phyloP scores from a whole-genome alignment of 768 basidiomycete genomes.

The Aureoboletus auriporus region DNA sequence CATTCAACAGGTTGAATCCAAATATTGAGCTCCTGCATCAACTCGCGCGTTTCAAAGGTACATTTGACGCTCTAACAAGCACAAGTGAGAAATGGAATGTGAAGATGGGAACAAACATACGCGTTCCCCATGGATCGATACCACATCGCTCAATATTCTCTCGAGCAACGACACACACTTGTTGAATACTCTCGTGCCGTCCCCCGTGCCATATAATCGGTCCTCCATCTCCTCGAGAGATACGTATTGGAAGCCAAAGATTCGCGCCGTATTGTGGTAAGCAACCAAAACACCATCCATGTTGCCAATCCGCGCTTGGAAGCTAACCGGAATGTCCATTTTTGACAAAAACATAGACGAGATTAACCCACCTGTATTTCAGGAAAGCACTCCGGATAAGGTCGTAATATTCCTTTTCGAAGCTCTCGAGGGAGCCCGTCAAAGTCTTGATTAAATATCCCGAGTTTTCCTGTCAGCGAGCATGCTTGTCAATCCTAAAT shows the following conservation, averaged over 20 bases:
- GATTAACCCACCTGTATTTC: slow-evolving; percentile 70
- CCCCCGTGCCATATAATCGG: slow-evolving; percentile 57
- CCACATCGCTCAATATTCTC: slow-evolving; percentile 53
- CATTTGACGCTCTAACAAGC: slow-evolving; percentile 48
- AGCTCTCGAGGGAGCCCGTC: slow-evolving; percentile 68
- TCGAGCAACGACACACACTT: slow-evolving; percentile 74
- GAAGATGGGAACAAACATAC: slow-evolving; percentile 34
- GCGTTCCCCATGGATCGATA: slow-evolving; percentile 58
- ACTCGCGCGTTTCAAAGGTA: slow-evolving; percentile 55
- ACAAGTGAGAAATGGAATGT: not conserved
- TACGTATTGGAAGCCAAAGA: slow-evolving; percentile 95
- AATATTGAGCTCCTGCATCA: slow-evolving; percentile 44
- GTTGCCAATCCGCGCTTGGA: slow-evolving; percentile 93
- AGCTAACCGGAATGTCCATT: slow-evolving; percentile 38
- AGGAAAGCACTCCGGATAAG: slow-evolving; percentile 91
- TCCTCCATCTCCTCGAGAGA: slow-evolving; percentile 85
- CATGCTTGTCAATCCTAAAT: too few relatives aligned
- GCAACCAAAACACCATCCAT: slow-evolving; percentile 95
- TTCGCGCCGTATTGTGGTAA: slow-evolving; percentile 79
- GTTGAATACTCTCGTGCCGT: slow-evolving; percentile 69
- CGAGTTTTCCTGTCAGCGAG: slow-evolving; percentile 68
- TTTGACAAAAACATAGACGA: too few relatives aligned
- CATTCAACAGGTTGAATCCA: slow-evolving; percentile 64
- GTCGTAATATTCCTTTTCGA: slow-evolving; percentile 94
- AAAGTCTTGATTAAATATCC: slow-evolving; percentile 69